Evolutionary conservation across 2,329 filamentous ascomycete species (phyloP), one percentile per base, ranked within the genome.

Genomic region (Pseudopithomyces chartarum): DNA sequence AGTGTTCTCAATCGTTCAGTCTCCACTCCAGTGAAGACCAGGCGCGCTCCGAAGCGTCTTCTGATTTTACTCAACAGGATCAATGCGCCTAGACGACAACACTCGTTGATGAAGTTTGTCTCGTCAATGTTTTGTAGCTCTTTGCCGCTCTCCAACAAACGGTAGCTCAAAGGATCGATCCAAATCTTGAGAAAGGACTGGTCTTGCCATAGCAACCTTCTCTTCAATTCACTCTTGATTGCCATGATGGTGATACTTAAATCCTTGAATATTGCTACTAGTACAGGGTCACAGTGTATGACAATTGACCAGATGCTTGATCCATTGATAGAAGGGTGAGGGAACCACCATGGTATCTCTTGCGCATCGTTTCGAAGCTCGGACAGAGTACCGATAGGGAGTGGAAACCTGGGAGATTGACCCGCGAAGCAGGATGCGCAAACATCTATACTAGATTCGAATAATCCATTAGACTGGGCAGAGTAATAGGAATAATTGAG

Each of bases 401-500:
- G 48, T 52, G 54, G 54, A 42, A 57, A 57, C 48, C 43, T 52
- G 33, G 48, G 54, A 53, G 54, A 48, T 47, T 52, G 48, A 42
- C 42, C 54, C 40, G 54, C 22, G 48, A 57, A 57, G 49, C 54
- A 57, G 54, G 54, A 57, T 47, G 54, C 54, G 54, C 48, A 57
- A 53, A 57, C 49, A 19, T 57, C 54, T 42, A 57, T 57, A 57
- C 54, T 57, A 53, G 48, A 52, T 56, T 56, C 46, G 54, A 56
- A 56, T 56, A 39, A 56, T 46, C 40, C 45, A 36, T 43, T 6
- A 52, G 49, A 43, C 43, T 43, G 49, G 43, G 49, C 42, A 43
- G 49, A 52, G 34, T 46, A 17, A 52, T 52, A 56, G 52, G 39
- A 52, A 56, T 52, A 40, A 39, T 56, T 56, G 47, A 47, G 51